Evolutionary conservation across 176 grass and related monocot species (phyloP), one percentile per base, ranked within the genome.

Genomic region (Eleusine coracana): DNA sequence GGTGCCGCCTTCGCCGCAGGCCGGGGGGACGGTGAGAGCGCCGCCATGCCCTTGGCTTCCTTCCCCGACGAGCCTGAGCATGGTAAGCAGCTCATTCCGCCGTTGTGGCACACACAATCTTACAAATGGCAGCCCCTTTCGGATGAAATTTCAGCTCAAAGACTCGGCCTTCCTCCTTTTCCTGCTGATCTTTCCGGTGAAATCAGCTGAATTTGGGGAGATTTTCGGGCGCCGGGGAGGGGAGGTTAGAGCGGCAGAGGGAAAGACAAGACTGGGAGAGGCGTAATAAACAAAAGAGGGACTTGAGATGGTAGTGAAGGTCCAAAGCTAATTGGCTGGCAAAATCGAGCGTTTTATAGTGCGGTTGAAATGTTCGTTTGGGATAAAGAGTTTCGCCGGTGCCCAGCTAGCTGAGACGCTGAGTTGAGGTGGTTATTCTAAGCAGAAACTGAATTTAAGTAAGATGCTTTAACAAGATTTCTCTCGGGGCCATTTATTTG

Each of bases 81-180:
- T 10, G 90, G 90, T 54, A 90, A 88, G 75, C 93, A 95, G 77
- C 88, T 92, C 93, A 95, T 95, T 71, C 45, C 85, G 41, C 69
- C 2, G 79, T 71, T 44, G 73, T 36, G 70, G 73, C 21, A 5
- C 79, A 5, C 79, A 62, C 61, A 62, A 34, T 21, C 59, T 49
- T 54, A 25, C 25, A 74, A 87, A 90, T 87, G 84, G 52, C 44
- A 79, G 41, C 74, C 18, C 38, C 49, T 15, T 61, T 72, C 46
- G 55, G 49, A 42, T 49, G 52, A 66, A 87, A 74, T 68, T 37
- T 41, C 74, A 86, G 84, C 69, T 55, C 66, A 23, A 74, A 68
- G 77, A 68, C 17, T 76, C 65, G 66, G 74, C 59, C 62, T 73
- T 88, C 7, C 23, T 25, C 28, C 73, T 48, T 48, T 39, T 7